A percentile compares a stretch with the other conserved stretches of the same genome.
These are phyloP conservation scores for Dillenia turbinata DNA, from an alignment of 164 flowering plant genomes.

Conservation along the genomic window DNA sequence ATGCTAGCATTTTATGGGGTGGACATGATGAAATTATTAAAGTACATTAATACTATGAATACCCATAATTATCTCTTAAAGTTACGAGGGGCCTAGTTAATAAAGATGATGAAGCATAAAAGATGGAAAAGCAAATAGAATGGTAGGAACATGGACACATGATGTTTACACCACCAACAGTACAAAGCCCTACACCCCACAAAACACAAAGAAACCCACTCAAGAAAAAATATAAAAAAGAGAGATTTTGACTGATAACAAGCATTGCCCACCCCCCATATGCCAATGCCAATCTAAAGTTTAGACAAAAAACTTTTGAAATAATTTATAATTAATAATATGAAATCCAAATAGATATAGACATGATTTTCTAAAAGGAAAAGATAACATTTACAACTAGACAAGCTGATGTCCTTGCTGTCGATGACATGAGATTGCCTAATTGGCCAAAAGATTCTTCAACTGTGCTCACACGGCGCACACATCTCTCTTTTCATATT, in stretches of 20 bases:
- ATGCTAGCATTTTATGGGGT: too few species aligned
- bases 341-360: background rate
- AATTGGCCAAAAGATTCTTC: conserved; percentile 22
- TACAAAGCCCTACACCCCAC: conserved; percentile 1
- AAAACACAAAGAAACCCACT: conserved; percentile 14
- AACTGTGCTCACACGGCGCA: background rate
- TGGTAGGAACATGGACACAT: conserved; percentile 15
- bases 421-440: conserved; percentile 27
- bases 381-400: conserved; percentile 29
- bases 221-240: conserved; percentile 9
- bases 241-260: conserved; percentile 5
- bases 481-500: background rate
- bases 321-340: background rate
- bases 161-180: conserved; percentile 6
- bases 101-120: too few species aligned
- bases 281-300: conserved; percentile 10
- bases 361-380: conserved; percentile 2
- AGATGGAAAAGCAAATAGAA: too few species aligned
- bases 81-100: too few species aligned
- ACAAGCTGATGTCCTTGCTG: conserved; percentile 16
- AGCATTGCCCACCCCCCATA: conserved; percentile 29
- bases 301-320: background rate
- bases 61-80: too few species aligned
- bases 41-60: too few species aligned
- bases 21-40: too few species aligned